Evolutionary conservation across 169 alveolate genomes (phyloP).

Genomic region (Plasmodium malariae): DNA sequence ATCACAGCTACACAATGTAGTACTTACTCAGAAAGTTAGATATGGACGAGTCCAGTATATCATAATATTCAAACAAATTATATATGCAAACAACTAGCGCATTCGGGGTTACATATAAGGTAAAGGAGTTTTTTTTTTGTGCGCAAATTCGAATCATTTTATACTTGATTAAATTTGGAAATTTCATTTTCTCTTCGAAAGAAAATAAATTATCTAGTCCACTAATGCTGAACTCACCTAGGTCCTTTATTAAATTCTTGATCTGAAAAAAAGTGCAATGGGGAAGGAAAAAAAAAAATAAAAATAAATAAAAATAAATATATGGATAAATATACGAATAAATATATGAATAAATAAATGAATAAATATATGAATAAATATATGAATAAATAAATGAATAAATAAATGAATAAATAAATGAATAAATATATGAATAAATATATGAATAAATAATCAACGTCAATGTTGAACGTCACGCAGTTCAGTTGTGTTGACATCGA

Average conservation of each 20-base stretch:
- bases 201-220: slow-evolving; percentile 30
- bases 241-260: slow-evolving; percentile 33
- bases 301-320: background rate
- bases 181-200: slow-evolving; percentile 29
- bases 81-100: slow-evolving; percentile 70
- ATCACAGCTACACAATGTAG: slow-evolving; percentile 36
- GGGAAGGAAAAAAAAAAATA: background rate
- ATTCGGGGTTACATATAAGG: slow-evolving; percentile 50
- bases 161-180: slow-evolving; percentile 40
- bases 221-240: slow-evolving; percentile 43
- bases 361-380: background rate
- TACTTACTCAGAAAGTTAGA: slow-evolving; percentile 57
- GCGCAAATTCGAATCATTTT: slow-evolving; percentile 39
- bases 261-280: slow-evolving; percentile 18
- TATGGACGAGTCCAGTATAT: slow-evolving; percentile 20
- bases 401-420: too few species aligned
- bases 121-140: slow-evolving; percentile 28
- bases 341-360: background rate
- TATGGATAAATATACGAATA: background rate
- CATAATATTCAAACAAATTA: slow-evolving; percentile 38
- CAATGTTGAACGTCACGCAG: too few species aligned
- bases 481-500: too few species aligned
- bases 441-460: too few species aligned
- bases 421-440: too few species aligned
- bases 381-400: too few species aligned